Percentiles rank a stretch among this genome's conserved stretches.
Evolutionary conservation across 768 basidiomycete species (phyloP).

Genomic region (Punctularia strigosozonata): DNA sequence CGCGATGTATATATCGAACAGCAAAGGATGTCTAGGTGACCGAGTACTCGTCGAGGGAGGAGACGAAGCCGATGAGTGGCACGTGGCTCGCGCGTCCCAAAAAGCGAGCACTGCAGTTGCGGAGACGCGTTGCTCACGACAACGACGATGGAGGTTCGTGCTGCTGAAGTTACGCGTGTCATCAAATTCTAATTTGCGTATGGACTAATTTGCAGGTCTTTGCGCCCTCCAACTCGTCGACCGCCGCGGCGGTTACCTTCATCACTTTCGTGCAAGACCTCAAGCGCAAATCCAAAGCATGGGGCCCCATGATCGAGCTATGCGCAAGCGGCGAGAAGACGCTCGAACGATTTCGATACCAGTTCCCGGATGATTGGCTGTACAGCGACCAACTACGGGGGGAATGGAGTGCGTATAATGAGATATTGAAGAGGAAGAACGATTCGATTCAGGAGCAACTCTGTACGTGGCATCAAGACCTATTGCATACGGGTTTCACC

Average conservation of each 20-base stretch:
- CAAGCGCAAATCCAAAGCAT: constrained; percentile 92
- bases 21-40: not conserved
- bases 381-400: constrained; percentile 95
- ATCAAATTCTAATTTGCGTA: constrained; percentile 2
- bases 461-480: constrained; percentile 36
- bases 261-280: constrained; percentile 99
- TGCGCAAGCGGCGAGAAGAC: constrained; percentile 96
- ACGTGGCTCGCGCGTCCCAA: not conserved
- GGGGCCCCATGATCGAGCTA: constrained; percentile 93
- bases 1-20: not conserved
- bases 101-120: not conserved
- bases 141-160: constrained; percentile 20
- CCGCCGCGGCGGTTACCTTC: constrained; percentile 95
- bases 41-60: constrained; percentile 4
- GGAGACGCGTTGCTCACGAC: not conserved
- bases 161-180: constrained; percentile 1
- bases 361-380: constrained; percentile 95
- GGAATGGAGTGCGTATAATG: constrained; percentile 98
- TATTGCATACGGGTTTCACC: not conserved
- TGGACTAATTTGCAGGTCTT: constrained; percentile 20
- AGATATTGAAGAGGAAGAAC: constrained; percentile 95
- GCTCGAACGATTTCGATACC: constrained; percentile 91
- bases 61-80: constrained; percentile 3
- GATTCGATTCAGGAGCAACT: constrained; percentile 98
- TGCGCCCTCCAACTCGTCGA: constrained; percentile 78